Conservation (phyloP, 1,284 basidiomycete species). For the Tetrapyrgos nigripes region DNA sequence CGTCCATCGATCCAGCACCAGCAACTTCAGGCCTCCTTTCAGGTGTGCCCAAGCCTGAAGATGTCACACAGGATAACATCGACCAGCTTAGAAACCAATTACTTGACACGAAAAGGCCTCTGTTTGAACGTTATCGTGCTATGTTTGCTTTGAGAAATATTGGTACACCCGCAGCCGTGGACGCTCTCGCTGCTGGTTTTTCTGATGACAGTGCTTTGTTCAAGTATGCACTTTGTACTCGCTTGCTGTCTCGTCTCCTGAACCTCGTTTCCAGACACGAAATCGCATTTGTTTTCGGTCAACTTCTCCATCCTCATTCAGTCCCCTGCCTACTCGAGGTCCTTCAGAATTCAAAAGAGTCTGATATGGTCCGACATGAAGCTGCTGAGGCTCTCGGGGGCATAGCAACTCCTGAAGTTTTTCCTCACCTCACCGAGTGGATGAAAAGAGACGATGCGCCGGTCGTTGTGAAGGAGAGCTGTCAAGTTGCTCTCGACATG, state of each 20-base stretch:
- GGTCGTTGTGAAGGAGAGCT: slow-evolving; percentile 93
- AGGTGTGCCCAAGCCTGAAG: slow-evolving; percentile 55
- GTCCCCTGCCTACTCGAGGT: slow-evolving; percentile 87
- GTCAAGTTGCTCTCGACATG: slow-evolving; percentile 97
- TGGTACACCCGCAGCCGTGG: slow-evolving; percentile 81
- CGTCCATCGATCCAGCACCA: slow-evolving; percentile 96
- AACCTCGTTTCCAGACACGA: slow-evolving; percentile 78
- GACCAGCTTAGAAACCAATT: slow-evolving; percentile 68
- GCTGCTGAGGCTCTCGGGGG: slow-evolving; percentile 98
- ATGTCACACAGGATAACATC: slow-evolving; percentile 55
- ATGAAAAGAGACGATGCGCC: slow-evolving; percentile 82
- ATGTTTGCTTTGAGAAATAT: slow-evolving; percentile 98
- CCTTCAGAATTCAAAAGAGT: slow-evolving; percentile 76
- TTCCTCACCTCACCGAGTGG: slow-evolving; percentile 89
- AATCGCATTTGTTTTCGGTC: slow-evolving; percentile 98
- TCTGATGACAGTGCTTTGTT: slow-evolving; percentile 88
- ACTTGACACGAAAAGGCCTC: slow-evolving; percentile 71
- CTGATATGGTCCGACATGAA: slow-evolving; percentile 99
- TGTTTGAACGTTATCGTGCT: slow-evolving; percentile 96
- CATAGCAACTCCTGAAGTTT: slow-evolving; percentile 91
- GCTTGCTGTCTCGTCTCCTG: slow-evolving; percentile 1
- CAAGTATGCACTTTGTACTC: slow-evolving; percentile 64
- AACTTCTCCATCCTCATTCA: slow-evolving; percentile 89
- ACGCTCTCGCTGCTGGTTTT: slow-evolving; percentile 92
- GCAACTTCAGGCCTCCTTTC: slow-evolving; percentile 68